Evolutionary conservation across 2,329 filamentous ascomycete genomes (phyloP).

Genomic region (Elsinoe australis): DNA sequence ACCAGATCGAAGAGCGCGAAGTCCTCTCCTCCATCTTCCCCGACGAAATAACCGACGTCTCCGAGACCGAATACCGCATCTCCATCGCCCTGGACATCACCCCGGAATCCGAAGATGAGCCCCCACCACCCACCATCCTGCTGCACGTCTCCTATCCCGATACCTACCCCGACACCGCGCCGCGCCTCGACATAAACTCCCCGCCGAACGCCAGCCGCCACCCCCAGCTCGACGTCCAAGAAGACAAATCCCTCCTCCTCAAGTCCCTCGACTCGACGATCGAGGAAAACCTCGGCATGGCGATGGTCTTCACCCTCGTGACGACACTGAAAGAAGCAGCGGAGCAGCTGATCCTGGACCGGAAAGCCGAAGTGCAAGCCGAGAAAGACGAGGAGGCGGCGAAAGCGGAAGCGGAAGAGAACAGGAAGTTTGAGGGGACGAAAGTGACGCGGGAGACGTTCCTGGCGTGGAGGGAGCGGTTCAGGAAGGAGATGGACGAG

Average conservation of each 20-base stretch:
- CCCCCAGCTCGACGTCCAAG: conserved; percentile 66
- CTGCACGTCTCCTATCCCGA: conserved; percentile 86
- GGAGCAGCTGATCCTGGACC: conserved; percentile 72
- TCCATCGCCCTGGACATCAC: conserved; percentile 73
- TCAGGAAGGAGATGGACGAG: conserved; percentile 74
- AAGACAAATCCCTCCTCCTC: conserved; percentile 70
- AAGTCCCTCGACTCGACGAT: conserved; percentile 64
- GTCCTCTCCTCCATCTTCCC: conserved; percentile 98
- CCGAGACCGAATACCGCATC: conserved; percentile 82
- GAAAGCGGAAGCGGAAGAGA: conserved; percentile 79
- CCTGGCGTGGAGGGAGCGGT: conserved; percentile 69
- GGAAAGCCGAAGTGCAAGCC: conserved; percentile 56
- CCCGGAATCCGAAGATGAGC: conserved; percentile 54
- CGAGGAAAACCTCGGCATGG: conserved; percentile 91
- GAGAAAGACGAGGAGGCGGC: conserved; percentile 47
- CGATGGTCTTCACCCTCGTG: conserved; percentile 91
- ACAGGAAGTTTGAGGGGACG: conserved; percentile 90
- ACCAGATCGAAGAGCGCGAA: conserved; percentile 91
- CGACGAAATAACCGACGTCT: conserved; percentile 95
- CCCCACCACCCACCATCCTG: conserved; percentile 57
- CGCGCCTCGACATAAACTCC: conserved; percentile 69
- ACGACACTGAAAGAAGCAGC: conserved; percentile 81
- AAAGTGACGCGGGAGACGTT: conserved; percentile 83
- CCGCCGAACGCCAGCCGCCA: conserved; percentile 63
- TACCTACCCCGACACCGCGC: conserved; percentile 80